Percentiles rank a stretch among this genome's conserved stretches.
Evolutionary conservation across 257 asterid genomes (phyloP).

Genomic region (Nicotiana undulata): DNA sequence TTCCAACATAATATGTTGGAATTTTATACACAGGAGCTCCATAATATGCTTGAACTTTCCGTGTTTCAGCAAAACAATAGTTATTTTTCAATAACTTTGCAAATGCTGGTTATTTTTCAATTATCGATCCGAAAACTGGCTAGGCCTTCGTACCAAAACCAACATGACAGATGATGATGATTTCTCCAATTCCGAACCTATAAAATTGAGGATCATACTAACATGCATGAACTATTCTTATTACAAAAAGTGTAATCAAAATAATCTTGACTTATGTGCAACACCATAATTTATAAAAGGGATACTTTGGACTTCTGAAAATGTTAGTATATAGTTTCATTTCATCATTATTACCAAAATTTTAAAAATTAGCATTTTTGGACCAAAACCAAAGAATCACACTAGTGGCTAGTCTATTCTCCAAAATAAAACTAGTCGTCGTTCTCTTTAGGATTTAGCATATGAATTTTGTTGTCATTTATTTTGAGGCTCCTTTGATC

Average conservation of each 20-base stretch:
- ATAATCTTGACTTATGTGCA: background rate
- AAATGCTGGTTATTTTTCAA: too few relatives aligned
- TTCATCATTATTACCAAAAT: background rate
- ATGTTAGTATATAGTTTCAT: background rate
- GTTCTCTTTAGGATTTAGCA: background rate
- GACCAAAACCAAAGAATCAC: constrained; percentile 1
- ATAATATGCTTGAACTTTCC: too few relatives aligned
- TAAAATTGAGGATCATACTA: too few relatives aligned
- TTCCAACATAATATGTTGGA: too few relatives aligned
- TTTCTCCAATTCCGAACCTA: too few relatives aligned
- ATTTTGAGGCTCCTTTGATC: background rate
- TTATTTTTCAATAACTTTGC: too few relatives aligned
- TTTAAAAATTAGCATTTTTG: background rate
- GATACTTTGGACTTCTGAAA: background rate
- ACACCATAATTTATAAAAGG: background rate
- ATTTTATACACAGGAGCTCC: too few relatives aligned
- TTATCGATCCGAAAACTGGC: too few relatives aligned
- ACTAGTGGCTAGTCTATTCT: background rate
- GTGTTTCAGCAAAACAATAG: too few relatives aligned
- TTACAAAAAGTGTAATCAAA: background rate
- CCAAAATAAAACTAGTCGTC: background rate
- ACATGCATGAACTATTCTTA: background rate
- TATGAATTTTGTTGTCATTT: background rate
- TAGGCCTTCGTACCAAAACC: too few relatives aligned
- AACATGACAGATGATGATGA: too few relatives aligned